Conservation (phyloP, 1,139 yeast species). For the Saccharomyces hybrid region DNA sequence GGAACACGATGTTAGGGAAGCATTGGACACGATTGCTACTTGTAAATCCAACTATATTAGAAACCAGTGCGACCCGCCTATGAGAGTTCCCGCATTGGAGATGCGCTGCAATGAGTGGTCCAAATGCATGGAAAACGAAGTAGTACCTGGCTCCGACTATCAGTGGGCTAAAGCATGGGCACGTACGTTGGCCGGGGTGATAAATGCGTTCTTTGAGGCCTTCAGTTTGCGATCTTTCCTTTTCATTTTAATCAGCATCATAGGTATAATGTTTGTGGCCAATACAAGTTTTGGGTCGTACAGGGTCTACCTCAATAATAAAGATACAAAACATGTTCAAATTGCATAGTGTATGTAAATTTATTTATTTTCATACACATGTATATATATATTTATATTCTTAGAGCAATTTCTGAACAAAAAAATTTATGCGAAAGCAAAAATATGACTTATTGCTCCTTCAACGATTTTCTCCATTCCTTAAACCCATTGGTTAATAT, state of each 20-base stretch:
- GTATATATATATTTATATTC: no score
- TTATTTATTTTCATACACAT: background rate
- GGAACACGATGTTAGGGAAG: slow-evolving; percentile 24
- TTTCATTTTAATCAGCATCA: slow-evolving; percentile 33
- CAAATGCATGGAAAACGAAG: slow-evolving; percentile 55
- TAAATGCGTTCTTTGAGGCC: slow-evolving; percentile 61
- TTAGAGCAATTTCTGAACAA: background rate
- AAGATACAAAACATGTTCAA: background rate
- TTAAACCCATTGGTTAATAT: slow-evolving; percentile 50
- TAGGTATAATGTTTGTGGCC: slow-evolving; percentile 30
- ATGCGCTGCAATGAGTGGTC: slow-evolving; percentile 52
- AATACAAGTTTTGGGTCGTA: slow-evolving; percentile 24
- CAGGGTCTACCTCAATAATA: slow-evolving; percentile 8
- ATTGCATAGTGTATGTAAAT: background rate
- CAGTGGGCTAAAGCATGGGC: slow-evolving; percentile 49
- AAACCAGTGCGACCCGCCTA: slow-evolving; percentile 51
- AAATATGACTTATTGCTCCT: background rate
- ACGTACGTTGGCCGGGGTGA: slow-evolving; percentile 51
- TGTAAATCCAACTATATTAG: slow-evolving; percentile 48
- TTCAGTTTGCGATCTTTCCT: slow-evolving; percentile 50
- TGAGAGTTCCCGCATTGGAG: slow-evolving; percentile 54
- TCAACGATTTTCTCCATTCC: slow-evolving; percentile 45
- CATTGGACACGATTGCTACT: slow-evolving; percentile 37
- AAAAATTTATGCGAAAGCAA: background rate
- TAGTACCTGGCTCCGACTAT: slow-evolving; percentile 33